Evolutionary conservation across 352 stramenopile genomes (phyloP).

Genomic region (Thraustotheca clavata): DNA sequence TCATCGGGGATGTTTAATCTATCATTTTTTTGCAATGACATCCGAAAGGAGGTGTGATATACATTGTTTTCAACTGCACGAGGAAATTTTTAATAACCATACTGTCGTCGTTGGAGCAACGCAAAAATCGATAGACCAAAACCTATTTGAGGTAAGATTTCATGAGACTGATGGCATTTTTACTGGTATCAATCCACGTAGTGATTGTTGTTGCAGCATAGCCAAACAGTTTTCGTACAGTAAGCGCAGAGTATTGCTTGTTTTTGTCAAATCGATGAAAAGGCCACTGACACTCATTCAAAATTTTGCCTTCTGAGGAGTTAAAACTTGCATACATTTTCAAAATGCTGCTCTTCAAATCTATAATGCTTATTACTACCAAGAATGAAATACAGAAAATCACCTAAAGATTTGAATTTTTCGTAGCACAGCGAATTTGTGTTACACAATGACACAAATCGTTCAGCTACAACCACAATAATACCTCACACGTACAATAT

Average conservation of each 20-base stretch:
- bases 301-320: not conserved
- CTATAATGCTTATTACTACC: not conserved
- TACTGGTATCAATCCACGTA: conserved; percentile 29
- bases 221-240: conserved; percentile 25
- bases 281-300: not conserved
- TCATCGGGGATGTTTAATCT: not conserved
- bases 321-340: not conserved
- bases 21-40: not conserved
- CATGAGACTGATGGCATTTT: not conserved
- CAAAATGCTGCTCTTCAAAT: not conserved
- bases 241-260: conserved; percentile 4
- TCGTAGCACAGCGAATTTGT: not conserved
- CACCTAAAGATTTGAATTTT: not conserved
- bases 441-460: not conserved
- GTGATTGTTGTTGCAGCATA: conserved; percentile 20
- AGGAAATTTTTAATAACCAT: conserved; percentile 10
- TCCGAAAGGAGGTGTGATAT: not conserved
- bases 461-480: not conserved
- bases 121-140: conserved; percentile 32
- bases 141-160: not conserved
- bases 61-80: not conserved
- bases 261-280: not conserved
- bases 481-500: not conserved
- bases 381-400: not conserved
- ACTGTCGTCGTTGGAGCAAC: conserved; percentile 28